Conservation (phyloP, 2,329 filamentous ascomycete species). For the Colletotrichum cordylinicola region DNA sequence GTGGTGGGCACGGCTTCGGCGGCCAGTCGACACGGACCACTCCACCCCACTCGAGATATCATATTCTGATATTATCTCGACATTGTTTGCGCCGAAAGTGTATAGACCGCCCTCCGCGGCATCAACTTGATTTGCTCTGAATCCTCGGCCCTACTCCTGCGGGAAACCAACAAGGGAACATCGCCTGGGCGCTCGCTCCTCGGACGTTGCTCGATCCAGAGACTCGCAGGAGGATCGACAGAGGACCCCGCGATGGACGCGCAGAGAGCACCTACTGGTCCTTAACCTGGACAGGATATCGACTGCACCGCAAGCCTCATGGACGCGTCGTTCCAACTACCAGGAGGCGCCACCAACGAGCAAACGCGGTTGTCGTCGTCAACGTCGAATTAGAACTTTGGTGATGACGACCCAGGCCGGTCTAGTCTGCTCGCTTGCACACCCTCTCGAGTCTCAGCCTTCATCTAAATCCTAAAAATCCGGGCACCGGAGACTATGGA, state of each 20-base stretch:
- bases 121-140: background rate
- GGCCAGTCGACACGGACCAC: background rate
- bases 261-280: background rate
- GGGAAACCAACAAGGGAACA: background rate
- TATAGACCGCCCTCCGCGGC: background rate
- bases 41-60: background rate
- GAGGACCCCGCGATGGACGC: background rate
- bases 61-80: background rate
- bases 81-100: background rate
- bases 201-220: background rate
- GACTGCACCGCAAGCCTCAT: constrained; percentile 1
- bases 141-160: background rate
- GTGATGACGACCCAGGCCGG: background rate
- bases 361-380: background rate
- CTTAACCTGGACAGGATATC: background rate
- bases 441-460: background rate
- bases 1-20: background rate
- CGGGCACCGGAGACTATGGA: background rate
- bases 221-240: constrained; percentile 11
- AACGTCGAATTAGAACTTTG: background rate
- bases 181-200: background rate
- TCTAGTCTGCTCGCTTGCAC: background rate
- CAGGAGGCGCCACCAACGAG: background rate
- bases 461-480: background rate
- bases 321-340: constrained; percentile 5